Conservation (phyloP, 2,329 filamentous ascomycete species). For the Ophiostoma australiae region DNA sequence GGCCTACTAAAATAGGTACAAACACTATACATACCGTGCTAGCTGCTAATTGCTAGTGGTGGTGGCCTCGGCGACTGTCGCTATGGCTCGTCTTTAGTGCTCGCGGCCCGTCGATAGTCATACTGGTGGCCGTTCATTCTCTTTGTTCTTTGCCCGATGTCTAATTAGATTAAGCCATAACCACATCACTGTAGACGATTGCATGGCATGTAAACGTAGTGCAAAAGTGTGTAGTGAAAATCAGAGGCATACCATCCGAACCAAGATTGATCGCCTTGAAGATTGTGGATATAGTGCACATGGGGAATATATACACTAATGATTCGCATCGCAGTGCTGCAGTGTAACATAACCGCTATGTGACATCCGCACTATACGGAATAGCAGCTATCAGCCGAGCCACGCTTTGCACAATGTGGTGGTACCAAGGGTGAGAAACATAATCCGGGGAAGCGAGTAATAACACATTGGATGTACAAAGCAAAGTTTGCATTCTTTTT, state of each 20-base stretch:
- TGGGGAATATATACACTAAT: not conserved
- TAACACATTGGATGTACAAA: too few relatives aligned
- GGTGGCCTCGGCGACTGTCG: not conserved
- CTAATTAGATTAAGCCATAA: not conserved
- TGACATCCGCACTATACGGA: not conserved
- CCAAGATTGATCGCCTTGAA: not conserved
- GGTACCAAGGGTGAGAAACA: not conserved
- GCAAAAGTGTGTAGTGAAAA: too few relatives aligned
- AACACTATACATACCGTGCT: not conserved
- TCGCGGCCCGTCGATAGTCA: not conserved
- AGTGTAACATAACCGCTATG: not conserved
- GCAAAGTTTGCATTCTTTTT: not conserved
- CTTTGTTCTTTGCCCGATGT: not conserved
- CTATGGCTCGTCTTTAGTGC: not conserved
- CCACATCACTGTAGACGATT: too few relatives aligned
- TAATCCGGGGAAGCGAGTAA: not conserved
- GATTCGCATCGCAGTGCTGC: not conserved
- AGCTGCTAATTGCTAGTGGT: not conserved
- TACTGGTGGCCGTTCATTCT: not conserved
- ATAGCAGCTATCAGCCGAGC: not conserved
- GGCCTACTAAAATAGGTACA: not conserved
- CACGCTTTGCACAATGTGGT: not conserved
- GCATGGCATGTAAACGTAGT: too few relatives aligned
- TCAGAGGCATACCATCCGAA: not conserved
- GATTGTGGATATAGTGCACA: not conserved